Evolutionary conservation across 2,329 filamentous ascomycete species (phyloP).

Genomic region (Furcasterigmium sp.): DNA sequence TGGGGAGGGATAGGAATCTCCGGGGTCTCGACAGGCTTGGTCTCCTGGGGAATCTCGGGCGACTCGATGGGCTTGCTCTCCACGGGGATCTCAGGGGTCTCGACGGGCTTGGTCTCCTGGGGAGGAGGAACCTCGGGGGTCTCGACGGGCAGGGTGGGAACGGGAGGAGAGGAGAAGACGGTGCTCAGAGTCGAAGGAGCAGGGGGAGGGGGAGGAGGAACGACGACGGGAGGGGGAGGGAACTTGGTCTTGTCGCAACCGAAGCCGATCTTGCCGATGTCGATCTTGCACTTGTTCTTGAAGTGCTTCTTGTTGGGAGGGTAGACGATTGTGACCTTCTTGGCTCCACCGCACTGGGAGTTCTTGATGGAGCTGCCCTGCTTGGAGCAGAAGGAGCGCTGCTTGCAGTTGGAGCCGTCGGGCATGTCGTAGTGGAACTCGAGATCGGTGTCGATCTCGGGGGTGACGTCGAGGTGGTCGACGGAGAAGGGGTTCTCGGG

Average conservation of each 20-base stretch:
- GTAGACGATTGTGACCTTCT: slow-evolving; percentile 68
- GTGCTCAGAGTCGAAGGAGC: slow-evolving; percentile 10
- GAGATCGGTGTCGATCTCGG: slow-evolving; percentile 71
- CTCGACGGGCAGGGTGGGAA: slow-evolving; percentile 3
- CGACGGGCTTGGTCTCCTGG: slow-evolving; percentile 3
- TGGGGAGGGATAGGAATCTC: slow-evolving; percentile 13
- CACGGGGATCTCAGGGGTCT: slow-evolving; percentile 4
- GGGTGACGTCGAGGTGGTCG: slow-evolving; percentile 64
- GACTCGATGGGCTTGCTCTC: slow-evolving; percentile 7
- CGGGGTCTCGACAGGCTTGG: slow-evolving; percentile 8
- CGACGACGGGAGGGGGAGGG: slow-evolving; percentile 5
- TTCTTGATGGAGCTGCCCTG: slow-evolving; percentile 70
- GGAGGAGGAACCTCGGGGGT: slow-evolving; percentile 10
- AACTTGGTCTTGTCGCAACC: slow-evolving; percentile 47
- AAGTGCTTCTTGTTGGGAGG: slow-evolving; percentile 48
- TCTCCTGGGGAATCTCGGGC: slow-evolving; percentile 10
- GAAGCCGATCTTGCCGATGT: slow-evolving; percentile 70
- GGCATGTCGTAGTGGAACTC: slow-evolving; percentile 86
- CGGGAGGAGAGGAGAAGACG: slow-evolving; percentile 5
- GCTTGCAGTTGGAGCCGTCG: slow-evolving; percentile 77
- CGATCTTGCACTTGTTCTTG: slow-evolving; percentile 61
- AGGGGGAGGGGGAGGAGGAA: slow-evolving; percentile 3
- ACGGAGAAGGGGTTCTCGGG: slow-evolving; percentile 65
- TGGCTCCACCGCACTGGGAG: slow-evolving; percentile 88
- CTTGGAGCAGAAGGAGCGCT: slow-evolving; percentile 62